Evolutionary conservation across 2,329 filamentous ascomycete species (phyloP).

Genomic region (Fusarium compactum): DNA sequence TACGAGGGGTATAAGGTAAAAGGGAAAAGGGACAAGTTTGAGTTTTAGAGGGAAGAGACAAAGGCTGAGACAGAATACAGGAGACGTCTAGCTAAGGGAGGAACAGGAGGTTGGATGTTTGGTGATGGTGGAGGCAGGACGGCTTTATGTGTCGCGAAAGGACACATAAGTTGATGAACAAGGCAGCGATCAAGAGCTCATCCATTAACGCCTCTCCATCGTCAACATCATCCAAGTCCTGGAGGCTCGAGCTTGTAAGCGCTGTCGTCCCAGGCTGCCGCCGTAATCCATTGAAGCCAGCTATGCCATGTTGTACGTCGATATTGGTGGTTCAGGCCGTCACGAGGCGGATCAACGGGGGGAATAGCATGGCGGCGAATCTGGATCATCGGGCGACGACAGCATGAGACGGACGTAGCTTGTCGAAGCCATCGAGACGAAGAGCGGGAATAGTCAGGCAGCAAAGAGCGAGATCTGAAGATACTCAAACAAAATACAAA

Average conservation of each 20-base stretch:
- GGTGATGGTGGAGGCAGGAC: conserved; percentile 39
- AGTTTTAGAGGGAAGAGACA: conserved; percentile 25
- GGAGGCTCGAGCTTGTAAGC: conserved; percentile 1
- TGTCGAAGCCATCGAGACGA: conserved; percentile 42
- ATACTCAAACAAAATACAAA: conserved; percentile 20
- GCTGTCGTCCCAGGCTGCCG: conserved; percentile 34
- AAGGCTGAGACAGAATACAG: conserved; percentile 37
- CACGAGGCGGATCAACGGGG: conserved; percentile 40
- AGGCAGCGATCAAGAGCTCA: conserved; percentile 42
- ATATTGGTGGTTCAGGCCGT: conserved; percentile 32
- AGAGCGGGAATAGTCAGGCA: conserved; percentile 24
- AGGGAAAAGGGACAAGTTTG: conserved; percentile 11
- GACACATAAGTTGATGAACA: conserved; percentile 46
- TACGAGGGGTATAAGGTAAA: conserved; percentile 20
- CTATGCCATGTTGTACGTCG: conserved; percentile 29
- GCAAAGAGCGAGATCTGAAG: conserved; percentile 18
- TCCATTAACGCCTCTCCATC: conserved; percentile 21
- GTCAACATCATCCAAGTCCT: conserved; percentile 21
- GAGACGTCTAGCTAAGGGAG: conserved; percentile 30
- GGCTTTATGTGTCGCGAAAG: conserved; percentile 48
- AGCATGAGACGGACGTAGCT: conserved; percentile 27
- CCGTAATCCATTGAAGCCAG: conserved; percentile 28
- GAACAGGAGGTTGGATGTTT: conserved; percentile 41
- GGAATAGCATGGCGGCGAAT: conserved; percentile 31
- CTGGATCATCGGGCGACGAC: conserved; percentile 29